Evolutionary conservation across 2,329 filamentous ascomycete species (phyloP).

Genomic region (Aspergillus fischeri): DNA sequence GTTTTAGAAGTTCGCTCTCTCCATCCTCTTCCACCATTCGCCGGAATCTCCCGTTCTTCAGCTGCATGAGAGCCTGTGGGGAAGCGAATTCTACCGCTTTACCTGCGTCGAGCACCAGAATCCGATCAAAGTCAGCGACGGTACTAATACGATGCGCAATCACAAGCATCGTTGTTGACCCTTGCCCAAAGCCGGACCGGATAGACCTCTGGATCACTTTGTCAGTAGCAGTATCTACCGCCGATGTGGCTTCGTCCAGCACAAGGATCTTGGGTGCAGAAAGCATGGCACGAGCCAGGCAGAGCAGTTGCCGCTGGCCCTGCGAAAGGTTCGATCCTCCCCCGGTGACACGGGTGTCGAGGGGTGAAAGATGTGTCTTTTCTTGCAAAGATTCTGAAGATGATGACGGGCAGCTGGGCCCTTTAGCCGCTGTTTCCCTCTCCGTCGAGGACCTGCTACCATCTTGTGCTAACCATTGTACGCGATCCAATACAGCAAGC

Average conservation of each 20-base stretch:
- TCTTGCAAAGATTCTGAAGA: neutral
- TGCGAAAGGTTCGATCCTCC: neutral
- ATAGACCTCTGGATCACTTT: neutral
- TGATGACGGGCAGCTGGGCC: neutral
- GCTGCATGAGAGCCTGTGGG: neutral
- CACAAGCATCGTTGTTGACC: neutral
- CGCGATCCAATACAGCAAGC: conserved; percentile 63
- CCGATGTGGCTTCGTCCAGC: neutral
- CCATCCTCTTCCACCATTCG: neutral
- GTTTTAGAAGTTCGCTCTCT: neutral
- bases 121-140: neutral
- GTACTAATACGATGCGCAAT: neutral
- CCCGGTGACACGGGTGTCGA: neutral
- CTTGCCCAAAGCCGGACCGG: neutral
- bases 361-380: neutral
- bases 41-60: neutral
- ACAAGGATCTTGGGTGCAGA: neutral
- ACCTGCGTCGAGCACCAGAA: neutral
- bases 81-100: neutral
- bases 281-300: neutral
- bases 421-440: neutral
- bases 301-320: neutral
- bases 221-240: neutral
- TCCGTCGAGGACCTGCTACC: neutral
- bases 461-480: conserved; percentile 50